Evolutionary conservation across 2,329 filamentous ascomycete genomes (phyloP).

Genomic region (Colletotrichum salicis): DNA sequence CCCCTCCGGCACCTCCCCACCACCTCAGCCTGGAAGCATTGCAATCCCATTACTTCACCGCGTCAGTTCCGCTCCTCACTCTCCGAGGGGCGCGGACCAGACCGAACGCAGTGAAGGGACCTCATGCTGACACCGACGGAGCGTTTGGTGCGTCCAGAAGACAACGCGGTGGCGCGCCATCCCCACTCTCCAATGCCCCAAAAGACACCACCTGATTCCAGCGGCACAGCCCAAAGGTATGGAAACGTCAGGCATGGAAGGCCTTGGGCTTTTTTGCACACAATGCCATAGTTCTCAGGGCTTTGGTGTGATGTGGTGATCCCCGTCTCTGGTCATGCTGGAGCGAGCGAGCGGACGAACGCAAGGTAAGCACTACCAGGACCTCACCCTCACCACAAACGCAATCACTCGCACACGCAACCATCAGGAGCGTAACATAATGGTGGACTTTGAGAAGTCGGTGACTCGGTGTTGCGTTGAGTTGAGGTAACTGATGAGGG

Average conservation of each 20-base stretch:
- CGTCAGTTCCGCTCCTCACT: neutral
- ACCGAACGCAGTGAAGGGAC: constrained; percentile 5
- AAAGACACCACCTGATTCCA: constrained; percentile 12
- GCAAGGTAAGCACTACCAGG: neutral
- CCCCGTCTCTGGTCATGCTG: neutral
- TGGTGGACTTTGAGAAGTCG: too few species aligned
- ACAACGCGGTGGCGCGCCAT: neutral
- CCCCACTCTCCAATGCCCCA: constrained; percentile 1
- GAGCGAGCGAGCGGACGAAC: neutral
- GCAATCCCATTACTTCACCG: neutral
- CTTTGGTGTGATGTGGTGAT: neutral
- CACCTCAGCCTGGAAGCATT: neutral
- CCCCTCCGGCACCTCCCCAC: neutral
- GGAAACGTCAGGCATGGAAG: constrained; percentile 11
- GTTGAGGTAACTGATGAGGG: neutral
- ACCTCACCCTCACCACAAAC: too few species aligned
- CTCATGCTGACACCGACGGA: constrained; percentile 7
- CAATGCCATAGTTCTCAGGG: neutral
- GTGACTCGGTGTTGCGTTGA: neutral
- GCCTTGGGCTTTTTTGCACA: neutral
- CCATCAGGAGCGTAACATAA: too few species aligned
- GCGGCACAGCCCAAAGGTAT: constrained; percentile 7
- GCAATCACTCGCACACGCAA: too few species aligned
- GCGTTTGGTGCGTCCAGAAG: neutral
- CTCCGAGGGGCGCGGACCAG: neutral